phyloP scores from a whole-genome alignment of 2,329 filamentous ascomycete species.

The Trichoderma sp. region DNA sequence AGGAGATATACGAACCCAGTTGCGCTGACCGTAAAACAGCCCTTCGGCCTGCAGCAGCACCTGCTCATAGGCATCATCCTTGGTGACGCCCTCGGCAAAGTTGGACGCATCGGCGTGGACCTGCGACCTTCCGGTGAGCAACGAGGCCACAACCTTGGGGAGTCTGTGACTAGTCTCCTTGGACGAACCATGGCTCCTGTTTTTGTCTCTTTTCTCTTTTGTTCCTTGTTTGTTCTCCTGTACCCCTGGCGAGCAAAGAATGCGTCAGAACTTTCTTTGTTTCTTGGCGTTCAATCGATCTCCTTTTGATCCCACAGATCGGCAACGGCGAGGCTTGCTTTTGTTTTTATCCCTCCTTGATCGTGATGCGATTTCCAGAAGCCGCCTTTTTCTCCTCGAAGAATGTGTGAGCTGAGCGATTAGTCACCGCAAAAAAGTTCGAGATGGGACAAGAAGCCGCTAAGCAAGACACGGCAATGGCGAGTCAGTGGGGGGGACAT shows the following conservation, averaged over 20 bases:
- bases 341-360: not conserved
- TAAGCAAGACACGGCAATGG: constrained; percentile 10
- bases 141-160: constrained; percentile 2
- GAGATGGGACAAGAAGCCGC: constrained; percentile 17
- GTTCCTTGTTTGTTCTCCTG: constrained; percentile 5
- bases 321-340: constrained; percentile 12
- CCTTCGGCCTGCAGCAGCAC: constrained; percentile 70
- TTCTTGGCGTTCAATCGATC: constrained; percentile 24
- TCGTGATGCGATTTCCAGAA: constrained; percentile 1
- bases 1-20: constrained; percentile 64
- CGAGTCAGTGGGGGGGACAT: constrained; percentile 11
- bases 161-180: not conserved
- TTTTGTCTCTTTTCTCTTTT: not conserved
- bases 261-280: constrained; percentile 21
- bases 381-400: constrained; percentile 7
- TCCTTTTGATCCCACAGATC: constrained; percentile 24
- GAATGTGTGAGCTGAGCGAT: constrained; percentile 16
- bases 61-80: constrained; percentile 73
- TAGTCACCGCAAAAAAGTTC: constrained; percentile 27
- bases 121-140: constrained; percentile 42
- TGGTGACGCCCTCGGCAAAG: constrained; percentile 67
- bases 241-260: constrained; percentile 12
- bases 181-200: constrained; percentile 27
- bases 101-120: constrained; percentile 80
- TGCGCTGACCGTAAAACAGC: constrained; percentile 71